These are phyloP conservation scores for Chloranthus sessilifolius DNA, from an alignment of 164 flowering plant species.

Conservation along the genomic window DNA sequence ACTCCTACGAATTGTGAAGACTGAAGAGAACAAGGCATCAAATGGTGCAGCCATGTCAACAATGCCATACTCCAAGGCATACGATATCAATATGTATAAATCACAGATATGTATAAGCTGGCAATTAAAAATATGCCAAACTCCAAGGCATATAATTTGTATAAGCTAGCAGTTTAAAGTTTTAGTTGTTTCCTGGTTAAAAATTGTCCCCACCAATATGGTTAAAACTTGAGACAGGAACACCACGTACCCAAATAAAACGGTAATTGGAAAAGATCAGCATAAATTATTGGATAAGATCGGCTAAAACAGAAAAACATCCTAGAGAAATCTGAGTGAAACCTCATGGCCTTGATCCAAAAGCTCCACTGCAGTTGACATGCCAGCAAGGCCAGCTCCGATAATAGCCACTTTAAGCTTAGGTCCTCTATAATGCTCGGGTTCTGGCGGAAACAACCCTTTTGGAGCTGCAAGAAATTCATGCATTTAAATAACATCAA, in stretches of 20 bases:
- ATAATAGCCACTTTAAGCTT: conserved; percentile 97
- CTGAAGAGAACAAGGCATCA: no score
- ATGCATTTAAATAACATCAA: conserved; percentile 5
- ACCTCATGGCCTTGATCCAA: conserved; percentile 99
- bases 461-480: conserved; percentile 71
- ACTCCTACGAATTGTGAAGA: background rate
- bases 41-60: background rate
- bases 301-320: background rate
- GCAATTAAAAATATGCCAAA: no score
- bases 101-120: no score
- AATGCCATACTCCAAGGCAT: conserved; percentile 4
- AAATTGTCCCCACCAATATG: no score
- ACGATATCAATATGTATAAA: no score
- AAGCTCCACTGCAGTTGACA: conserved; percentile 99
- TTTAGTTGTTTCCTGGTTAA: background rate
- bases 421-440: conserved; percentile 87
- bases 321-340: background rate
- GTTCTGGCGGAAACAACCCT: conserved; percentile 97
- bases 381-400: conserved; percentile 98
- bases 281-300: background rate
- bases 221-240: no score
- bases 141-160: conserved; percentile 1
- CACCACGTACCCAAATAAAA: no score
- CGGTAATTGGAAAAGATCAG: no score
- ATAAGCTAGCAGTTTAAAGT: no score